These are phyloP conservation scores for Solanum acaule DNA, from an alignment of 257 asterid species.

Conservation along the genomic window DNA sequence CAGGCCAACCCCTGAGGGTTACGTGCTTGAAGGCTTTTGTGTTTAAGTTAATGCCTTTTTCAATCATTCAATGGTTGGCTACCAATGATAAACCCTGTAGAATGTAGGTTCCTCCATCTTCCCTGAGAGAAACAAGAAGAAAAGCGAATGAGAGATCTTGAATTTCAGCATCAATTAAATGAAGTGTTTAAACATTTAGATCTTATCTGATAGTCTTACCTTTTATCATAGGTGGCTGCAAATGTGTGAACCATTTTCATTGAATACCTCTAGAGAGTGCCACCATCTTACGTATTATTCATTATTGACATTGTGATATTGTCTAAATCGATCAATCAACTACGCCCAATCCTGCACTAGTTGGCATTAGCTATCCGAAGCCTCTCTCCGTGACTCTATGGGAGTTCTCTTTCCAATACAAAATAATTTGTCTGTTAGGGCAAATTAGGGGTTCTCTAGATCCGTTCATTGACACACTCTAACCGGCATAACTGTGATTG, in stretches of 20 bases:
- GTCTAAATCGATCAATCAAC: background rate
- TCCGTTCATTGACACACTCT: background rate
- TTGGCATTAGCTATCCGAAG: background rate
- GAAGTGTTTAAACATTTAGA: background rate
- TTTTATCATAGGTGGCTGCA: background rate
- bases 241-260: background rate
- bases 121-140: background rate
- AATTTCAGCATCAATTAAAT: background rate
- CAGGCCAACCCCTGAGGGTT: no score
- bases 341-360: background rate
- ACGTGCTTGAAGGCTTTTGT: background rate
- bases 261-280: background rate
- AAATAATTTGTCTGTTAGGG: background rate
- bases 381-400: background rate
- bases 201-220: background rate
- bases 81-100: background rate
- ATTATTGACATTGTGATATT: background rate
- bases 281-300: background rate
- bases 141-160: background rate
- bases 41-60: background rate
- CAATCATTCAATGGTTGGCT: background rate
- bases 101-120: background rate
- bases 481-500: background rate
- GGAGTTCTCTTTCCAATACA: background rate
- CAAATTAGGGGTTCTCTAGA: background rate